These are phyloP conservation scores for Xerocomus potaroensis DNA, from an alignment of 768 basidiomycete species.

Conservation along the genomic window DNA sequence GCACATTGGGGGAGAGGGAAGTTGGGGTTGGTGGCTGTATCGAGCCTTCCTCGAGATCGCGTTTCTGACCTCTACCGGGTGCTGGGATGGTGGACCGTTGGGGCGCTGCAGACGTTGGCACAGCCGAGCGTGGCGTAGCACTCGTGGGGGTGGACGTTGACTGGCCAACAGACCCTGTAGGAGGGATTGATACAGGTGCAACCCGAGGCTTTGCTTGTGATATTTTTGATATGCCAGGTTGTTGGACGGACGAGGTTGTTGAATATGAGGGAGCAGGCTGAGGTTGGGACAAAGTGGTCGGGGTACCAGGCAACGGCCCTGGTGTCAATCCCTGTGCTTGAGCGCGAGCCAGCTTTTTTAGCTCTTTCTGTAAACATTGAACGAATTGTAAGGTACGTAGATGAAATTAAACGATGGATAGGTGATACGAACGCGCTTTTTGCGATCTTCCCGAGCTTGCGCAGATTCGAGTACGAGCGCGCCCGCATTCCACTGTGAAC, in stretches of 20 bases:
- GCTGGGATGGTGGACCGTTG: conserved; percentile 14
- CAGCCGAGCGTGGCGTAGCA: conserved; percentile 29
- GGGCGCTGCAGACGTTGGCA: conserved; percentile 22
- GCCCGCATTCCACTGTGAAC: conserved; percentile 60
- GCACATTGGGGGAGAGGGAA: conserved; percentile 20
- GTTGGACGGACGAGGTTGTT: conserved; percentile 23
- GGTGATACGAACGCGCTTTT: conserved; percentile 57
- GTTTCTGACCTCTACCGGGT: conserved; percentile 31
- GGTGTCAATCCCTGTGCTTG: conserved; percentile 32
- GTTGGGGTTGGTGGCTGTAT: conserved; percentile 22
- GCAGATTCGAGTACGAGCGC: conserved; percentile 61
- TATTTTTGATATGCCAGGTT: conserved; percentile 11
- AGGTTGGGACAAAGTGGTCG: conserved; percentile 32
- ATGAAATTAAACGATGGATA: conserved; percentile 1
- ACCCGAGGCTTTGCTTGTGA: conserved; percentile 26
- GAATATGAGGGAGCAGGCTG: conserved; percentile 26
- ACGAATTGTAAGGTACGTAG: conserved; percentile 10
- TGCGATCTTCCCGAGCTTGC: conserved; percentile 73
- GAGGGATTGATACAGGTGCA: conserved; percentile 32
- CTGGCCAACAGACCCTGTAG: conserved; percentile 22
- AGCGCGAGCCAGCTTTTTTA: conserved; percentile 62
- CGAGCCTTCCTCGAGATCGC: conserved; percentile 27
- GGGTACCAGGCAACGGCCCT: conserved; percentile 20
- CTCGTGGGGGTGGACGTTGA: conserved; percentile 32
- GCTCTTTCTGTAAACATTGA: conserved; percentile 53